A percentile compares a stretch with the other conserved stretches of the same genome.
Conservation (phyloP, 192 early-diverging fungal genomes). For the Backusella morwellensis region DNA sequence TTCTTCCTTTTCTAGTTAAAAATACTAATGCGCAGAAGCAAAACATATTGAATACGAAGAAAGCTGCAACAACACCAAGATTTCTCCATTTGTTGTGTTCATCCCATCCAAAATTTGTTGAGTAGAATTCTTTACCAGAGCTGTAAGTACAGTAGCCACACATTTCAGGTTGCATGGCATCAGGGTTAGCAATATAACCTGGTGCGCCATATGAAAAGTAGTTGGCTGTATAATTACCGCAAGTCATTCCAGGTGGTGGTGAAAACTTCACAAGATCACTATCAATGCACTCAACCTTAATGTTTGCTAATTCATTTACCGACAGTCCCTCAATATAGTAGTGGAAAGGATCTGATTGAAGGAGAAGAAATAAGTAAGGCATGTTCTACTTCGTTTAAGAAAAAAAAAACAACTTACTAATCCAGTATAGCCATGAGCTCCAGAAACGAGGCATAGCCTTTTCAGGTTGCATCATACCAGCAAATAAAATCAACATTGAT, state of each 20-base stretch:
- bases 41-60: conserved; percentile 61
- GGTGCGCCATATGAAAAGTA: conserved; percentile 10
- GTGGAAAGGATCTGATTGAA: conserved; percentile 59
- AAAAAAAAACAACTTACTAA: conserved; percentile 20
- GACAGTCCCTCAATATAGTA: conserved; percentile 67
- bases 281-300: conserved; percentile 45
- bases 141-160: conserved; percentile 67
- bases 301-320: conserved; percentile 56
- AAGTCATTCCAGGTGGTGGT: conserved; percentile 59
- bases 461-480: conserved; percentile 65
- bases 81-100: conserved; percentile 68
- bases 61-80: conserved; percentile 62
- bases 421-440: conserved; percentile 68
- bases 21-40: conserved; percentile 40
- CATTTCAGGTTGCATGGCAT: conserved; percentile 21
- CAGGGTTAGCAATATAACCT: conserved; percentile 16
- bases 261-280: conserved; percentile 55
- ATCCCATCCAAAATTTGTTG: conserved; percentile 43
- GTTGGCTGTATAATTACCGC: conserved; percentile 45
- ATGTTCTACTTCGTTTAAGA: background rate
- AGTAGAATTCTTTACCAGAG: conserved; percentile 56
- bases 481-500: conserved; percentile 65
- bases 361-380: background rate
- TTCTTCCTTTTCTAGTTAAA: conserved; percentile 34
- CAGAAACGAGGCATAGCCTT: conserved; percentile 65